A percentile compares a stretch with the other conserved stretches of the same genome.
These are phyloP conservation scores for Magnaporthiopsis incrustans DNA, from an alignment of 2,329 filamentous ascomycete species.

Conservation along the genomic window DNA sequence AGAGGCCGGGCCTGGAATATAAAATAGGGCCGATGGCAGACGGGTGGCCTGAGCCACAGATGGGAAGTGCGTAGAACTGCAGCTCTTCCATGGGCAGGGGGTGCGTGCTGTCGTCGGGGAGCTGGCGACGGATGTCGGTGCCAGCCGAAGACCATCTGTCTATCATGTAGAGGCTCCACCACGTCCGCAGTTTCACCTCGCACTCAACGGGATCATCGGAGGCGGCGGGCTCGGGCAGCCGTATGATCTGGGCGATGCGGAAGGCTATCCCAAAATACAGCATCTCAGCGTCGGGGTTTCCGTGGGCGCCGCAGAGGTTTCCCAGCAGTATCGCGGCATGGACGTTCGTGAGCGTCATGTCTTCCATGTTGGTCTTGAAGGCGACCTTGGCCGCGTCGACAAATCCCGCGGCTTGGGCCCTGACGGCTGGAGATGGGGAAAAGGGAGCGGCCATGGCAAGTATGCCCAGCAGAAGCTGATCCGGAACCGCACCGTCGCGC, in stretches of 20 bases:
- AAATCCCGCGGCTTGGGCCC: not conserved
- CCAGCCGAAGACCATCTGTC: slow-evolving; percentile 7
- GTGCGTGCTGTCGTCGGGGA: not conserved
- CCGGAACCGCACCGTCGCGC: not conserved
- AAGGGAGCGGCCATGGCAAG: not conserved
- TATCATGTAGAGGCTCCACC: slow-evolving; percentile 9
- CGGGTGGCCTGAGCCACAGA: not conserved
- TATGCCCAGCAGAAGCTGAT: not conserved
- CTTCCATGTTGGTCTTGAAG: not conserved
- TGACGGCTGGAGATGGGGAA: not conserved
- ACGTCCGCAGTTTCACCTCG: not conserved
- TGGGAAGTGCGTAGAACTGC: not conserved
- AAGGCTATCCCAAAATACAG: not conserved
- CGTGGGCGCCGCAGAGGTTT: not conserved
- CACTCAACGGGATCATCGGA: not conserved
- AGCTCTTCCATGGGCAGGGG: slow-evolving; percentile 6
- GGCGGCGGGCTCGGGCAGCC: not conserved
- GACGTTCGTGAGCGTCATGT: not conserved
- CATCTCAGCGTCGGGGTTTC: not conserved
- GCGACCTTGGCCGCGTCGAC: not conserved
- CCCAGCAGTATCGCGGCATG: not conserved
- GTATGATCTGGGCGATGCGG: not conserved
- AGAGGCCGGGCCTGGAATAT: slow-evolving; percentile 1
- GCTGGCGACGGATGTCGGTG: not conserved
- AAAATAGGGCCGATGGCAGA: not conserved